phyloP scores from a whole-genome alignment of 2,329 filamentous ascomycete species.

The Arthrobotrys pseudoclavata region DNA sequence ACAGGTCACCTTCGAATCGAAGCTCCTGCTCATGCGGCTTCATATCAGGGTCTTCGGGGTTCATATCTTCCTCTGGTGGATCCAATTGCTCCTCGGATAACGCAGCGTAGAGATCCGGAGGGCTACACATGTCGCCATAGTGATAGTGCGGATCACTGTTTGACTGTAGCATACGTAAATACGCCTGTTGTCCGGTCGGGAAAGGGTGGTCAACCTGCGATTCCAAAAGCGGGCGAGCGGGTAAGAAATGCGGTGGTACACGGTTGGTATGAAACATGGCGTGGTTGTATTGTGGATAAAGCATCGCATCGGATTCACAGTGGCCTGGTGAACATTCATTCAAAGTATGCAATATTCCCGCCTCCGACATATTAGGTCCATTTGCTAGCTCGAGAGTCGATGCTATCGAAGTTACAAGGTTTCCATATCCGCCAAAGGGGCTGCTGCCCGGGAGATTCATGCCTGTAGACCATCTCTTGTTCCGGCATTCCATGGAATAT shows the following conservation, averaged over 20 bases:
- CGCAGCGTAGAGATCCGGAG: constrained; percentile 81
- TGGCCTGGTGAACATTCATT: constrained; percentile 63
- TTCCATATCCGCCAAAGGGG: constrained; percentile 70
- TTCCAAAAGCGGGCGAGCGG: constrained; percentile 41
- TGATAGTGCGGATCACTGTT: constrained; percentile 80
- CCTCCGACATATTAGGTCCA: constrained; percentile 72
- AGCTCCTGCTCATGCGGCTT: constrained; percentile 83
- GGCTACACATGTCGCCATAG: constrained; percentile 80
- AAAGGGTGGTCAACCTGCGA: constrained; percentile 66
- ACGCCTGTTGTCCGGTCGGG: constrained; percentile 70
- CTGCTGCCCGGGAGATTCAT: constrained; percentile 73
- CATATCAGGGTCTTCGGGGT: constrained; percentile 80
- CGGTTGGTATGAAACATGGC: constrained; percentile 33
- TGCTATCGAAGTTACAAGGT: constrained; percentile 75
- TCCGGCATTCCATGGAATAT: constrained; percentile 77
- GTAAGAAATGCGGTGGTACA: constrained; percentile 30
- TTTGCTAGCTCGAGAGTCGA: constrained; percentile 73
- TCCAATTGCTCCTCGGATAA: constrained; percentile 80
- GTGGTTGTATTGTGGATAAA: constrained; percentile 47
- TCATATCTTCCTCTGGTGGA: constrained; percentile 84
- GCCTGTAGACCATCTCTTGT: constrained; percentile 83
- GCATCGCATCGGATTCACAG: constrained; percentile 40
- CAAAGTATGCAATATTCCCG: constrained; percentile 70
- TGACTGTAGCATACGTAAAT: constrained; percentile 78
- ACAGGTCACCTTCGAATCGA: constrained; percentile 83